phyloP scores from a whole-genome alignment of 169 alveolate genomes.

The Pseudocohnilembus persalinus region DNA sequence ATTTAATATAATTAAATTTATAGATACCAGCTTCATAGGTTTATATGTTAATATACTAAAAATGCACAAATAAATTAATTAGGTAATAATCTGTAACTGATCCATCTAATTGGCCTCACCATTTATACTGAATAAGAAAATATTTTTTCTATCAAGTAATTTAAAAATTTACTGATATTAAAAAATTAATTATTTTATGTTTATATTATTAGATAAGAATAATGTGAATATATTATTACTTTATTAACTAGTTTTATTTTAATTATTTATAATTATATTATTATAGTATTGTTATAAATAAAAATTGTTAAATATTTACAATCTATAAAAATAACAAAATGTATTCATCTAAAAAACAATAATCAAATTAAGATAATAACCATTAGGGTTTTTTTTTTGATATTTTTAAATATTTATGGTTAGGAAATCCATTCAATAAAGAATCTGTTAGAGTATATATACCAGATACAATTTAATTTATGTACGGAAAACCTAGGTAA shows the following conservation, averaged over 20 bases:
- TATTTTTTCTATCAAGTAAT: too few species aligned
- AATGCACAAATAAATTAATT: slow-evolving; percentile 13
- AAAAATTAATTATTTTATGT: too few species aligned
- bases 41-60: slow-evolving; percentile 17
- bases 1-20: not conserved
- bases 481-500: not conserved
- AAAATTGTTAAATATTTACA: too few species aligned
- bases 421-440: not conserved
- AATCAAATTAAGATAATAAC: not conserved
- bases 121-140: slow-evolving; percentile 6
- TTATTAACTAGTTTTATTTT: too few species aligned
- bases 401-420: not conserved
- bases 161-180: too few species aligned
- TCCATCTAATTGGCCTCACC: slow-evolving; percentile 19
- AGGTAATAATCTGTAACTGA: slow-evolving; percentile 8
- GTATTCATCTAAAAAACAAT: too few species aligned
- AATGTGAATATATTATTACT: too few species aligned
- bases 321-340: too few species aligned
- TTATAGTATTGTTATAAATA: too few species aligned
- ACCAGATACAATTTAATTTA: not conserved
- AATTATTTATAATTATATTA: too few species aligned
- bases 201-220: too few species aligned
- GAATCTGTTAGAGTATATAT: not conserved
- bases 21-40: not conserved
- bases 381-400: not conserved